Conservation (phyloP, 352 stramenopile species). For the Globisporangium acanthophoron region DNA sequence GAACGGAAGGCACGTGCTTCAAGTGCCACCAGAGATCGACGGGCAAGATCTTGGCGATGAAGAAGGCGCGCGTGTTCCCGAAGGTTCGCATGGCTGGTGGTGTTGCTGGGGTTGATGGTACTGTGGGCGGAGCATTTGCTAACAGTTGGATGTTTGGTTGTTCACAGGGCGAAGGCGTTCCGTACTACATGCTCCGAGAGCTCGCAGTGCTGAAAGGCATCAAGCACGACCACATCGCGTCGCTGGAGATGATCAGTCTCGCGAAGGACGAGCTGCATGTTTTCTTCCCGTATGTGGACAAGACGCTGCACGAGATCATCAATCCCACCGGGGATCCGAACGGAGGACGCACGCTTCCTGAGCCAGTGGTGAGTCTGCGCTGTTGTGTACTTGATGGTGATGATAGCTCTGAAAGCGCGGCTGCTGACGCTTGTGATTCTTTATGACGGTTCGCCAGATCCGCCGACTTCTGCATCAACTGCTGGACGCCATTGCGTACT, state of each 20-base stretch:
- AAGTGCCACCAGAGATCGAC: constrained; percentile 83
- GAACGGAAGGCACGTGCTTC: constrained; percentile 85
- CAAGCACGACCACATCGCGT: constrained; percentile 85
- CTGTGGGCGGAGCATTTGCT: background rate
- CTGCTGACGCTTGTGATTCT: too few species aligned
- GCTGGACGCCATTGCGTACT: constrained; percentile 85
- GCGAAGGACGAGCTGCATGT: constrained; percentile 85
- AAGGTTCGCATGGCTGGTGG: constrained; percentile 34
- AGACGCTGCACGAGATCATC: constrained; percentile 88
- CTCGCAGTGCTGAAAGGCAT: constrained; percentile 86
- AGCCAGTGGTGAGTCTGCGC: constrained; percentile 51
- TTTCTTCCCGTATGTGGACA: constrained; percentile 90
- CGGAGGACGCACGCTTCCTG: constrained; percentile 65
- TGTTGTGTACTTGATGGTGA: background rate
- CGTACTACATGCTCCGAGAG: constrained; percentile 92
- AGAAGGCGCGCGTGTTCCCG: constrained; percentile 83
- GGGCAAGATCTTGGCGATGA: constrained; percentile 85
- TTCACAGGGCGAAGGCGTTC: constrained; percentile 79
- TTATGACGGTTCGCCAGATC: constrained; percentile 28
- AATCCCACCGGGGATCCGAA: constrained; percentile 84
- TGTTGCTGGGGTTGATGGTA: background rate
- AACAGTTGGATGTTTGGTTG: background rate
- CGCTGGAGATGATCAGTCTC: constrained; percentile 83
- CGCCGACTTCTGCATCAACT: constrained; percentile 81
- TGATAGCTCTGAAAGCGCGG: background rate